phyloP scores from a whole-genome alignment of 257 asterid genomes.

The Paraleonurus japonicus region DNA sequence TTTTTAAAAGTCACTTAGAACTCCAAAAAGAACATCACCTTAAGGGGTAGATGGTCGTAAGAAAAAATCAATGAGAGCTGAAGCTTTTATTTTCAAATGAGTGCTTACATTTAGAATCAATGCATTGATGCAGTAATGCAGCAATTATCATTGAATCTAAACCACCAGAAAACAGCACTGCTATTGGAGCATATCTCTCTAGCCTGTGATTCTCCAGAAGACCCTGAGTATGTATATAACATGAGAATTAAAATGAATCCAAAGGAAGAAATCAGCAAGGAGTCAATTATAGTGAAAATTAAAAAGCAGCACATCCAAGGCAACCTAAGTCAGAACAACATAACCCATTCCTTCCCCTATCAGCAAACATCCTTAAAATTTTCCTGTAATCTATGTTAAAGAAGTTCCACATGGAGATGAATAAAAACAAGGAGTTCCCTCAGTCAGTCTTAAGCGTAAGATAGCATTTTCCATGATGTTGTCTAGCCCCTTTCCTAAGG shows the following conservation, averaged over 20 bases:
- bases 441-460: background rate
- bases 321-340: background rate
- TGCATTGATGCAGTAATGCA: constrained; percentile 78
- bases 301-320: background rate
- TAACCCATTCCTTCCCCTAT: background rate
- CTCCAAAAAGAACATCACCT: too few species aligned
- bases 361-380: background rate
- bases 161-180: constrained; percentile 96
- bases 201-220: constrained; percentile 31
- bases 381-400: background rate
- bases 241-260: background rate
- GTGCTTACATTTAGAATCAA: constrained; percentile 69
- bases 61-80: constrained; percentile 13
- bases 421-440: background rate
- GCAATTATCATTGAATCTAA: constrained; percentile 95
- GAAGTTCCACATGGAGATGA: background rate
- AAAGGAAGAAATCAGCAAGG: background rate
- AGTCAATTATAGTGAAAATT: background rate
- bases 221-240: constrained; percentile 42
- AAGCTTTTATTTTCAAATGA: constrained; percentile 7
- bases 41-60: constrained; percentile 2
- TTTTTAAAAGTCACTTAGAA: too few species aligned
- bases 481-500: background rate
- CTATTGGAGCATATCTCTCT: constrained; percentile 63
- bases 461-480: background rate